These are phyloP conservation scores for Phytophthora macrochlamydospora DNA, from an alignment of 352 stramenopile genomes.

Conservation along the genomic window DNA sequence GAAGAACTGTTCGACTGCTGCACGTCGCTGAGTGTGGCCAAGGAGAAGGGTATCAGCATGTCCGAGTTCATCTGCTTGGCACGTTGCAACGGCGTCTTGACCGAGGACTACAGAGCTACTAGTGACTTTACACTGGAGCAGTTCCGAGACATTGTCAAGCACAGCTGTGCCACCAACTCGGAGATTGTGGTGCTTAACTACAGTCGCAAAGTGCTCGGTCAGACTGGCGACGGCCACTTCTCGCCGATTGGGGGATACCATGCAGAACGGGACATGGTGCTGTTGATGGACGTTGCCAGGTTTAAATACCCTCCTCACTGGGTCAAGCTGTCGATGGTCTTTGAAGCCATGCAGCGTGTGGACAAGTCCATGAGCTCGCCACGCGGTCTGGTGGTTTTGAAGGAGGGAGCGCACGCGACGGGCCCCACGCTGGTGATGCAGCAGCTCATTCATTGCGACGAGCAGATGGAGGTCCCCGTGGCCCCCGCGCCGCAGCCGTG, in stretches of 20 bases:
- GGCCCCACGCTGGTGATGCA: constrained; percentile 51
- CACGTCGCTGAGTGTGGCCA: constrained; percentile 69
- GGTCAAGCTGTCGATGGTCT: constrained; percentile 62
- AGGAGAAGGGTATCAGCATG: constrained; percentile 77
- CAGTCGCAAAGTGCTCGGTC: constrained; percentile 86
- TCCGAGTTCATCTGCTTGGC: constrained; percentile 75
- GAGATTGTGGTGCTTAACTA: constrained; percentile 94
- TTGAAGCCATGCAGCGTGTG: constrained; percentile 57
- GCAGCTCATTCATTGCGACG: constrained; percentile 47
- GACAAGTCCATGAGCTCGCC: constrained; percentile 56
- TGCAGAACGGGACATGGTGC: constrained; percentile 87
- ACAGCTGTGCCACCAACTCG: constrained; percentile 67
- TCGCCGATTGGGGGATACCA: constrained; percentile 96
- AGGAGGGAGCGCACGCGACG: constrained; percentile 47
- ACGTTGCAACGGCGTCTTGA: constrained; percentile 64
- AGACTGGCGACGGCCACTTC: constrained; percentile 98
- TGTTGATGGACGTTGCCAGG: constrained; percentile 96
- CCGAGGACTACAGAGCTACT: constrained; percentile 48
- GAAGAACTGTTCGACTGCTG: constrained; percentile 87
- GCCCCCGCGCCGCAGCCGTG: constrained; percentile 27
- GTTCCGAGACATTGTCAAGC: constrained; percentile 73
- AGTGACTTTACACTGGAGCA: constrained; percentile 56
- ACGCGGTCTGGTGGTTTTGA: constrained; percentile 42
- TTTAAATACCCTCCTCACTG: constrained; percentile 96
- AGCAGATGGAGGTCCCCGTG: constrained; percentile 16